phyloP scores from a whole-genome alignment of 176 grass and related monocot species.

The Puccinellia tenuiflora region DNA sequence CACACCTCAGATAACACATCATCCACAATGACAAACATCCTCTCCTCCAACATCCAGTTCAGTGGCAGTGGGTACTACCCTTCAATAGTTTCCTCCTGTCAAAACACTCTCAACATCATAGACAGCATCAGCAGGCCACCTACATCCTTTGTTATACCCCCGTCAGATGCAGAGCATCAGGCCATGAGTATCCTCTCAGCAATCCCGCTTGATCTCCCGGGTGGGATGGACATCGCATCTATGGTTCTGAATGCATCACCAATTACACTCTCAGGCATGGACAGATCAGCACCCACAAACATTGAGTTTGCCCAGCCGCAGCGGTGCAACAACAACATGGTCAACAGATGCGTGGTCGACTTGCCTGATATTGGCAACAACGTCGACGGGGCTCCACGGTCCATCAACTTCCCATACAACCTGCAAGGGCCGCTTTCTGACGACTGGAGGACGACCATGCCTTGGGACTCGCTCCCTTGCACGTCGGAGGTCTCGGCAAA shows the following conservation, averaged over 20 bases:
- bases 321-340: conserved; percentile 27
- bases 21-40: conserved; percentile 37
- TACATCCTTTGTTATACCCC: conserved; percentile 18
- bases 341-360: conserved; percentile 17
- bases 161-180: conserved; percentile 31
- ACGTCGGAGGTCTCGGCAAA: conserved; percentile 47
- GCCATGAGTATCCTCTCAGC: conserved; percentile 43
- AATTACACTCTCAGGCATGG: conserved; percentile 18
- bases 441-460: conserved; percentile 64
- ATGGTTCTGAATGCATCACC: conserved; percentile 68
- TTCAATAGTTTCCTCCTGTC: conserved; percentile 41
- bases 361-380: conserved; percentile 25
- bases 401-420: conserved; percentile 52
- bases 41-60: conserved; percentile 45
- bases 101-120: conserved; percentile 40
- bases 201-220: conserved; percentile 35
- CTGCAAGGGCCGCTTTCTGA: conserved; percentile 47
- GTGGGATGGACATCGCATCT: conserved; percentile 54
- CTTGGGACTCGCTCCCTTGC: conserved; percentile 66
- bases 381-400: neutral
- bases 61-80: conserved; percentile 32
- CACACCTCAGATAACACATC: conserved; percentile 49
- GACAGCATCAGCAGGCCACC: conserved; percentile 37
- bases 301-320: conserved; percentile 58
- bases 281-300: conserved; percentile 33